Conservation (phyloP, 2,329 filamentous ascomycete species). For the Aspergillus sojae region DNA sequence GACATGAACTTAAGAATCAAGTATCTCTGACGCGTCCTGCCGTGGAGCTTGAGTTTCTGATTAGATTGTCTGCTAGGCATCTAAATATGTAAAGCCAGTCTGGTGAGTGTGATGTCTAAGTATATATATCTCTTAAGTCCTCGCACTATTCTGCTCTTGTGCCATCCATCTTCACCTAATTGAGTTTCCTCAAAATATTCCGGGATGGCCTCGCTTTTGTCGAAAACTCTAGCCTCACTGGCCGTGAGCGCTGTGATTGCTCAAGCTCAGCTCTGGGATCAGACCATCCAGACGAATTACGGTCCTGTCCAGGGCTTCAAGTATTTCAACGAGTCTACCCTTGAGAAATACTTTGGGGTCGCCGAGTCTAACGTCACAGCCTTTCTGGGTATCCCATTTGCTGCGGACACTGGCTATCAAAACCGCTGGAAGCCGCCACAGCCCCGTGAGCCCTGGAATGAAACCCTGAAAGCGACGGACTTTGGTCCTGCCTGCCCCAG, state of each 20-base stretch:
- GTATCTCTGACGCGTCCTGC: background rate
- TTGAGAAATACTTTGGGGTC: slow-evolving; percentile 22
- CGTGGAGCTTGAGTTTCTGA: background rate
- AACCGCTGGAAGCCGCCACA: slow-evolving; percentile 32
- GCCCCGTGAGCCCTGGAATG: slow-evolving; percentile 24
- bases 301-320: slow-evolving; percentile 25
- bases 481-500: slow-evolving; percentile 29
- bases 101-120: background rate
- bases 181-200: too few relatives aligned
- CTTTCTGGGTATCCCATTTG: slow-evolving; percentile 29
- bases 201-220: background rate
- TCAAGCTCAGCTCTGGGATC: slow-evolving; percentile 23
- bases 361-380: slow-evolving; percentile 25
- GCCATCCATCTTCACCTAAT: background rate
- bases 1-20: background rate
- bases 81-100: background rate
- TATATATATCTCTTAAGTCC: background rate
- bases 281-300: slow-evolving; percentile 21
- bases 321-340: slow-evolving; percentile 24
- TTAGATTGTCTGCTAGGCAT: background rate
- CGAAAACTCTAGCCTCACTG: background rate
- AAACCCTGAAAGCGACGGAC: slow-evolving; percentile 24
- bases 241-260: background rate
- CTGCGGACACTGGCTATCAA: slow-evolving; percentile 29
- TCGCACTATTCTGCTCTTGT: background rate